Conservation (phyloP, 306 rosid species). For the Bauhinia variegata region DNA sequence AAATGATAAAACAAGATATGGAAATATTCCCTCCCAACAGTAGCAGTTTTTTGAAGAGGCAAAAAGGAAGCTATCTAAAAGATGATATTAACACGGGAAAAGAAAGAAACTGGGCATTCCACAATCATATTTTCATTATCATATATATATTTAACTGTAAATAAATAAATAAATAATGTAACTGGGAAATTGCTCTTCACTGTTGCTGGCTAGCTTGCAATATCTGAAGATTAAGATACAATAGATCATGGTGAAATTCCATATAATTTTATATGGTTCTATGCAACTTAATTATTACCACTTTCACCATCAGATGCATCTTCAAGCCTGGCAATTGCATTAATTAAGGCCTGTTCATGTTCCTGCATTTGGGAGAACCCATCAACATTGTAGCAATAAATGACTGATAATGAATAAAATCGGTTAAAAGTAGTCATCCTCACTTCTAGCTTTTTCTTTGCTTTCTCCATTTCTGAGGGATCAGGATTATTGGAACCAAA, state of each 20-base stretch:
- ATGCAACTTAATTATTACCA: slow-evolving; percentile 67
- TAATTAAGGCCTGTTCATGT: slow-evolving; percentile 77
- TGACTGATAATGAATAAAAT: background rate
- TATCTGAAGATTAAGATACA: slow-evolving; percentile 46
- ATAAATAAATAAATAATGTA: too few species aligned
- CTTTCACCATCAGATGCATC: slow-evolving; percentile 90
- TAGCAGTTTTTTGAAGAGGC: background rate
- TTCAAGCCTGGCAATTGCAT: slow-evolving; percentile 83
- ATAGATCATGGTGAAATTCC: slow-evolving; percentile 42
- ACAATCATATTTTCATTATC: slow-evolving; percentile 20
- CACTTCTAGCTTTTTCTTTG: slow-evolving; percentile 79
- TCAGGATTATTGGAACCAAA: slow-evolving; percentile 67
- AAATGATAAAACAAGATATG: background rate
- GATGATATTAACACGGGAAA: slow-evolving; percentile 17
- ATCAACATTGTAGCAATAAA: slow-evolving; percentile 29
- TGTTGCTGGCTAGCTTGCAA: slow-evolving; percentile 36
- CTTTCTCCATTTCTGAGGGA: slow-evolving; percentile 70
- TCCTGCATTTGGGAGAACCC: slow-evolving; percentile 58
- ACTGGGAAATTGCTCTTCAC: slow-evolving; percentile 15
- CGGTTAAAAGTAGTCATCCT: slow-evolving; percentile 36
- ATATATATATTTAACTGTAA: slow-evolving; percentile 11
- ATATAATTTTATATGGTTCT: slow-evolving; percentile 35
- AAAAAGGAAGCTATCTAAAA: background rate
- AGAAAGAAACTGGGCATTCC: background rate
- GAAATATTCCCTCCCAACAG: background rate